phyloP scores from a whole-genome alignment of 441 rosid genomes.

The Hypseocharis bilobata region DNA sequence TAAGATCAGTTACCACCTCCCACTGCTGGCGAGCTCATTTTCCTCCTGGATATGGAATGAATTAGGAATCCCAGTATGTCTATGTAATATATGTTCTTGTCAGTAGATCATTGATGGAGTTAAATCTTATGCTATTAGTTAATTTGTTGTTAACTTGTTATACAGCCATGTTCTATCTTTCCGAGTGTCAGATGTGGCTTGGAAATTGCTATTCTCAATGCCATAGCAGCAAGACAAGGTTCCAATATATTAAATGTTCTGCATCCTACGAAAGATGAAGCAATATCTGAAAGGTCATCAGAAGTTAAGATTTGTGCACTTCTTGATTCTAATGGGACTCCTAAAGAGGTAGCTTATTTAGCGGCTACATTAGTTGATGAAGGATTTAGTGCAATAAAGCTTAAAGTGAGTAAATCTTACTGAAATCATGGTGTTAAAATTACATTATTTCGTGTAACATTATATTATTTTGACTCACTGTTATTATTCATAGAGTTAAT shows the following conservation, averaged over 20 bases:
- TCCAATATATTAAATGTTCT: slow-evolving; percentile 47
- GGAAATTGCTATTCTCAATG: slow-evolving; percentile 87
- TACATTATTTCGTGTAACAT: slow-evolving; percentile 12
- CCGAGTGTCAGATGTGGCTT: slow-evolving; percentile 92
- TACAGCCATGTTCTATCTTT: slow-evolving; percentile 64
- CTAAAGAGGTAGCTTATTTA: slow-evolving; percentile 56
- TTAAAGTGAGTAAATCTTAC: slow-evolving; percentile 51
- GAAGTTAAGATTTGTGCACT: slow-evolving; percentile 72
- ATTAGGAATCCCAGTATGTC: slow-evolving; percentile 63
- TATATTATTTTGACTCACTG: no score
- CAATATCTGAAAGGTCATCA: slow-evolving; percentile 31
- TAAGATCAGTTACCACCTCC: slow-evolving; percentile 42
- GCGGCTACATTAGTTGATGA: slow-evolving; percentile 64
- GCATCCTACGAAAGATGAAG: slow-evolving; percentile 32
- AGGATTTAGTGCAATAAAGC: slow-evolving; percentile 78
- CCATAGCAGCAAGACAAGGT: slow-evolving; percentile 52
- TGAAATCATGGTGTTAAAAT: slow-evolving; percentile 13
- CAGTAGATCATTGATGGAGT: neutral
- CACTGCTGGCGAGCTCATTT: slow-evolving; percentile 57
- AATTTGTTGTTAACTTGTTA: slow-evolving; percentile 7
- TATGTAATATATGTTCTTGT: neutral
- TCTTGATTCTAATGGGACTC: slow-evolving; percentile 66
- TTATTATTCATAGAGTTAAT: no score
- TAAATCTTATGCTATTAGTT: neutral
- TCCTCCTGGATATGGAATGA: slow-evolving; percentile 80